Percentiles rank a stretch among this genome's conserved stretches.
phyloP scores from a whole-genome alignment of 768 basidiomycete species.

The Auricularia cornea region DNA sequence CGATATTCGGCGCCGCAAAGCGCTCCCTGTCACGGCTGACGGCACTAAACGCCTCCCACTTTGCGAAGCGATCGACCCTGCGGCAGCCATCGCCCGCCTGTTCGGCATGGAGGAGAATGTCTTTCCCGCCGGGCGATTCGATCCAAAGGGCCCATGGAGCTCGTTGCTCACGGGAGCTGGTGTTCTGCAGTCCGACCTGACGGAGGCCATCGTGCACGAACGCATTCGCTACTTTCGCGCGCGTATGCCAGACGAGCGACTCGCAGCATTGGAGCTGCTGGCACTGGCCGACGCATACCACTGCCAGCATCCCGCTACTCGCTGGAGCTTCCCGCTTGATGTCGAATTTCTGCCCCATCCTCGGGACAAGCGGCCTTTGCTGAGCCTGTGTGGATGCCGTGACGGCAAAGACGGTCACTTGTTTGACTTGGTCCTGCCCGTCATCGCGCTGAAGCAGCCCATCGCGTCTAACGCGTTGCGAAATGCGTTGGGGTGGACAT shows the following conservation, averaged over 20 bases:
- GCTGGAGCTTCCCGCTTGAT: neutral
- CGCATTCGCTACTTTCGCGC: neutral
- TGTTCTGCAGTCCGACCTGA: neutral
- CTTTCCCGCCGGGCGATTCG: neutral
- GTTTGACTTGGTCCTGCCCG: neutral
- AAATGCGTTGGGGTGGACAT: neutral
- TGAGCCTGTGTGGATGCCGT: neutral
- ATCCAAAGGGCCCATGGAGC: neutral
- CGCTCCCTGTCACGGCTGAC: neutral
- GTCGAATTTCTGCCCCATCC: neutral
- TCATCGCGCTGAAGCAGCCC: neutral
- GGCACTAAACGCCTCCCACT: neutral
- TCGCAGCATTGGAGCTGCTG: neutral
- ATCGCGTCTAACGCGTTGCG: neutral
- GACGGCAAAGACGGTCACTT: neutral
- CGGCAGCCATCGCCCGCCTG: neutral
- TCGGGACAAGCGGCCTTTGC: neutral
- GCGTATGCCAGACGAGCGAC: neutral
- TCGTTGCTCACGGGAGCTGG: neutral
- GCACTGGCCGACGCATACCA: neutral
- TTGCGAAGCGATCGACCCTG: neutral
- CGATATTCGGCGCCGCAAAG: neutral
- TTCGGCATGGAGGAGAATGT: neutral
- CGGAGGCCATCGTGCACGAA: neutral
- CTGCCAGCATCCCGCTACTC: neutral